These are phyloP conservation scores for Cudoniella acicularis DNA, from an alignment of 495 filamentous ascomycete genomes.

Conservation along the genomic window DNA sequence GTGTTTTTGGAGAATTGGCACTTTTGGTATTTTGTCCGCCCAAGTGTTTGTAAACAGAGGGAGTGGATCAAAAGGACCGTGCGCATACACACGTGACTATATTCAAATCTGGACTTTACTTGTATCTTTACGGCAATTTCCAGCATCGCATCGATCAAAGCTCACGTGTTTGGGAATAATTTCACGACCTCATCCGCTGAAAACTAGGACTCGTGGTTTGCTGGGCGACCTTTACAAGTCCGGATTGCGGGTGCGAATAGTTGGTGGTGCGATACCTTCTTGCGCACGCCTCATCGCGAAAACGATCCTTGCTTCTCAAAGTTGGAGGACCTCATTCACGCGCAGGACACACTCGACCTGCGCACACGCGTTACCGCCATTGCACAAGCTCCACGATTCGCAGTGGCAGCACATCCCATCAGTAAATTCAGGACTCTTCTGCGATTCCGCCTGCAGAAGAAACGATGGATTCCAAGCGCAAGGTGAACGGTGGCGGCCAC, in stretches of 20 bases:
- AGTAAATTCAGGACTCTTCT: neutral
- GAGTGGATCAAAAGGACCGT: neutral
- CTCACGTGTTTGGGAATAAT: too few relatives aligned
- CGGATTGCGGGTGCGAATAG: too few relatives aligned
- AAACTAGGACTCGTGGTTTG: too few relatives aligned
- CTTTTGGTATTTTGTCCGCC: neutral
- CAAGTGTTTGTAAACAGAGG: neutral
- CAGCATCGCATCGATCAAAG: too few relatives aligned
- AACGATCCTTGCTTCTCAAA: neutral
- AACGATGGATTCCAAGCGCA: slow-evolving; percentile 68
- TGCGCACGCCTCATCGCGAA: neutral
- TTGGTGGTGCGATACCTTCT: too few relatives aligned
- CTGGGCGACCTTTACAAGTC: too few relatives aligned
- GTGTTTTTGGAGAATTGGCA: neutral
- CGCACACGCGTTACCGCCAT: neutral
- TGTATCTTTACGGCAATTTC: too few relatives aligned
- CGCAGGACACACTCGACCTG: neutral
- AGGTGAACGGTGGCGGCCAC: slow-evolving; percentile 43
- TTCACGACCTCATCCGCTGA: too few relatives aligned
- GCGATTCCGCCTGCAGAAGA: slow-evolving; percentile 5
- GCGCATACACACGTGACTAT: too few relatives aligned
- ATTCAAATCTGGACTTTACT: too few relatives aligned
- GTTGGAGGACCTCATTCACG: neutral
- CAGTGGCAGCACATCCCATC: neutral
- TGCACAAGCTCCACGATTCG: neutral